Base-by-base conservation (phyloP, 352 stramenopile species). In the Phytophthora pseudosyringae region DNA sequence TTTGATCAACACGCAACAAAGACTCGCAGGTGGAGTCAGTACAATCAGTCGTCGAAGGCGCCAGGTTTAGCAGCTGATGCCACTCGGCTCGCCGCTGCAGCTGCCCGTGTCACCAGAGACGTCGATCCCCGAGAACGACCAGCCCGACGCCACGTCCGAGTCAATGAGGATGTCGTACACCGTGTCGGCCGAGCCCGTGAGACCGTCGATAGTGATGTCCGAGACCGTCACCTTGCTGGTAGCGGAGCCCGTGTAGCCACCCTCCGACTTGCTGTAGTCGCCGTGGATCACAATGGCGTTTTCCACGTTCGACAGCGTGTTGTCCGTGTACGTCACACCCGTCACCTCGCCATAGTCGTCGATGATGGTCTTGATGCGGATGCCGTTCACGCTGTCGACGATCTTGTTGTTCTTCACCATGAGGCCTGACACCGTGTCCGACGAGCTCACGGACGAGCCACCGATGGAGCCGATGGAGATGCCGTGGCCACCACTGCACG, bases 311-410 rank as follows among this genome's bases (percentile, higher is more conserved):
- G 26, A 13, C 1, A 76, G 58, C 16, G 28, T 26, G 63, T 73
- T 79, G 59, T 71, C 39, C 5, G 25, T 57, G 58, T 76, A 73
- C 41, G 35, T 70, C 11, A 64, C 50, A 26, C 50, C 39, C 2
- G 46, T 46, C 8, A 80, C 67, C 3, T 62, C 10, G 3, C 67
- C 71, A n/a, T n/a, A n/a, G n/a, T n/a, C 43, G 65, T 65, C 15
- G 70, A 76, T 70, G 26, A 62, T 52, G 13, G 56, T 72, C 67
- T 79, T 71, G 39, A 75, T 75, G n/a, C 63, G 57, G n/a, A 72
- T 31, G 7, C 62, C 67, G 41, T 75, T 72, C n/a, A 41, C 55
- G 4, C 63, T 69, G 47, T 76, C 32, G 11, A 69, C 35, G 59
- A 81, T 81, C 3, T 50, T 68, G 58, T 76, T 77, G 25, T 50